These are phyloP conservation scores for Kazachstania kunashirensis DNA, from an alignment of 805 yeast genomes.

Conservation along the genomic window DNA sequence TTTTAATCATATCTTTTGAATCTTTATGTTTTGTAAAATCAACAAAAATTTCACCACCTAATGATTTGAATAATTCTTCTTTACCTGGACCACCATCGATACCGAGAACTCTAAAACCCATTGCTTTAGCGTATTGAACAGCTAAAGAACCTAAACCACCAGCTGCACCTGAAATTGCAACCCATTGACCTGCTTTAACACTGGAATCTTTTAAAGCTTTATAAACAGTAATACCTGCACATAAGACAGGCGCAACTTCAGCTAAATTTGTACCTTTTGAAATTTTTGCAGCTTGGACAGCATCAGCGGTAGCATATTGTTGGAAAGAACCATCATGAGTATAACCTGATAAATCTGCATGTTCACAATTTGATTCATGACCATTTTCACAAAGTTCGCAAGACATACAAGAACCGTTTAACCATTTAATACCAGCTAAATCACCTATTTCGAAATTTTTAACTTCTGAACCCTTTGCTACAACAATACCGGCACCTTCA, in stretches of 20 bases:
- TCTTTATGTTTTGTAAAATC: slow-evolving; percentile 46
- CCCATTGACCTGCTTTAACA: slow-evolving; percentile 46
- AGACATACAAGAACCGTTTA: slow-evolving; percentile 50
- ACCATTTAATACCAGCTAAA: slow-evolving; percentile 55
- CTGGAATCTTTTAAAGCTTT: slow-evolving; percentile 47
- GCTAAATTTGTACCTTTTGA: slow-evolving; percentile 68
- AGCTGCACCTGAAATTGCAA: slow-evolving; percentile 50
- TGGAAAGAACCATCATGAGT: slow-evolving; percentile 71
- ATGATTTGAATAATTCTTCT: slow-evolving; percentile 34
- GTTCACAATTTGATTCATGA: slow-evolving; percentile 42
- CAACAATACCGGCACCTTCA: slow-evolving; percentile 61
- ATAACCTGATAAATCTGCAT: slow-evolving; percentile 46
- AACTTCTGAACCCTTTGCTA: slow-evolving; percentile 48
- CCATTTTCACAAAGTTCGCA: slow-evolving; percentile 50
- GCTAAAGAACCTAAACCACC: slow-evolving; percentile 57
- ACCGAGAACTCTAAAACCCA: slow-evolving; percentile 48
- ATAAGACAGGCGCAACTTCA: slow-evolving; percentile 51
- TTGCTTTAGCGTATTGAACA: slow-evolving; percentile 48
- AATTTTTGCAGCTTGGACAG: slow-evolving; percentile 73
- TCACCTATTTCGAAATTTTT: slow-evolving; percentile 50
- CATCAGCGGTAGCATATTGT: slow-evolving; percentile 81
- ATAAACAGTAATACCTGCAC: slow-evolving; percentile 57
- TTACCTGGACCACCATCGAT: slow-evolving; percentile 50
- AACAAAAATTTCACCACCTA: slow-evolving; percentile 47
- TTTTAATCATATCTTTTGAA: slow-evolving; percentile 34